Evolutionary conservation across 2,329 filamentous ascomycete genomes (phyloP), one percentile per base, ranked within the genome.

Genomic region (Curvularia spicifera): DNA sequence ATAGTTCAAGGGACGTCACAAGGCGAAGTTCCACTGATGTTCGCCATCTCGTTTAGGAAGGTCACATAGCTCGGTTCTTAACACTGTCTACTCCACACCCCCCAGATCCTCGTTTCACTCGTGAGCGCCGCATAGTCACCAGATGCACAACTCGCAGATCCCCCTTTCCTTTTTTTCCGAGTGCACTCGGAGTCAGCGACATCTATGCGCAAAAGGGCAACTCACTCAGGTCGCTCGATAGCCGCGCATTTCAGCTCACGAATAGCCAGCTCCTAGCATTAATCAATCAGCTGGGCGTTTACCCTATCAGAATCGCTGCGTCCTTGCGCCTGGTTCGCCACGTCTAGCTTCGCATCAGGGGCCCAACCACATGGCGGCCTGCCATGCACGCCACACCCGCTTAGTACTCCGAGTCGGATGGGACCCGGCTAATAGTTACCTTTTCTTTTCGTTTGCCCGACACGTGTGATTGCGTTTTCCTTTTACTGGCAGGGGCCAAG

Each of bases 361-460:
- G 52, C 40, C 51, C 46, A 18, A 51, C 51, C 46, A 44, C 42
- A 45, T 52, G 45, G 54, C 43, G 63, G 51, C 57, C 63, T 61
- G 61, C 51, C 55, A 59, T 50, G 43, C 40, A 40, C 56, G 60
- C 60, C 56, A 63, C 60, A 53, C 46, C 62, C 55, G 52, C 49
- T 45, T 37, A 22, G 24, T 44, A 45, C 22, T 51, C 24, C 54
- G 39, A 48, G 29, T 35, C 8, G 40, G 20, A 53, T 50, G 51
- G 50, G 51, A 52, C 9, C 40, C 43, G 37, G 22, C 47, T 56
- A 43, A 44, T 37, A 28, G 29, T 26, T 39, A 22, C 28, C 29
- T 20, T 51, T 43, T 24, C 9, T 43, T 51, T 29, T 13, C 8
- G 28, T 15, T 24, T 28, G 31, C 28, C 40, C 39, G 29, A 28